Percentiles rank a stretch among this genome's conserved stretches.
These are phyloP conservation scores for Clavispora asparagi DNA, from an alignment of 805 yeast genomes.

Conservation along the genomic window DNA sequence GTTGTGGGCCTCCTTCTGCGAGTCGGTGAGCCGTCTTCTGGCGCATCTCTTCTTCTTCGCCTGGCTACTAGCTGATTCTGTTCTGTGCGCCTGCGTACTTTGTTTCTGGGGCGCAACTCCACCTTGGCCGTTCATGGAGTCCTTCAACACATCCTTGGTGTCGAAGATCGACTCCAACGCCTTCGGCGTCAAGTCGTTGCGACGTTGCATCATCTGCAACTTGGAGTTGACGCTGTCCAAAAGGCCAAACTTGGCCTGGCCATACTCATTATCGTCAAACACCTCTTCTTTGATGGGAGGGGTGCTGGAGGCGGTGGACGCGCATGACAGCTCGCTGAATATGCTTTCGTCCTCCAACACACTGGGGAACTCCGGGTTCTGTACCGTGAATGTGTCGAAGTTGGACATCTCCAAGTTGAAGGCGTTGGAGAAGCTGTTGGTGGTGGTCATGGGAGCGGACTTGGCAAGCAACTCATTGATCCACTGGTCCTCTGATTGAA, in stretches of 20 bases:
- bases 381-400: conserved; percentile 1
- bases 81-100: conserved; percentile 1
- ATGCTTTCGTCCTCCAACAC: conserved; percentile 9
- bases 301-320: conserved; percentile 7
- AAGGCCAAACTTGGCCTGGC: conserved; percentile 1
- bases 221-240: conserved; percentile 14
- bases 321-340: conserved; percentile 4
- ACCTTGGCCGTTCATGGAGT: conserved; percentile 5
- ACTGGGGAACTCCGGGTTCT: conserved; percentile 1
- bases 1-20: conserved; percentile 69
- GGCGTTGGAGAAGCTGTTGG: conserved; percentile 8
- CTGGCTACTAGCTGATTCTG: conserved; percentile 1
- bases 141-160: conserved; percentile 24
- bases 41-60: conserved; percentile 38
- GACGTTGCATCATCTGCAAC: conserved; percentile 12
- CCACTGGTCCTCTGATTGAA: conserved; percentile 15
- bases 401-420: conserved; percentile 2
- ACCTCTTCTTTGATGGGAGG: conserved; percentile 6
- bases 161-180: conserved; percentile 25
- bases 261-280: neutral
- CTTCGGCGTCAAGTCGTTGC: conserved; percentile 18
- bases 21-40: conserved; percentile 49
- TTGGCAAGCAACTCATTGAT: conserved; percentile 13
- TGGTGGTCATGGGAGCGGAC: conserved; percentile 18
- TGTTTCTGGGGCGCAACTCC: conserved; percentile 1